phyloP scores from a whole-genome alignment of 2,329 filamentous ascomycete genomes.

The Proliferodiscus dingleyae region DNA sequence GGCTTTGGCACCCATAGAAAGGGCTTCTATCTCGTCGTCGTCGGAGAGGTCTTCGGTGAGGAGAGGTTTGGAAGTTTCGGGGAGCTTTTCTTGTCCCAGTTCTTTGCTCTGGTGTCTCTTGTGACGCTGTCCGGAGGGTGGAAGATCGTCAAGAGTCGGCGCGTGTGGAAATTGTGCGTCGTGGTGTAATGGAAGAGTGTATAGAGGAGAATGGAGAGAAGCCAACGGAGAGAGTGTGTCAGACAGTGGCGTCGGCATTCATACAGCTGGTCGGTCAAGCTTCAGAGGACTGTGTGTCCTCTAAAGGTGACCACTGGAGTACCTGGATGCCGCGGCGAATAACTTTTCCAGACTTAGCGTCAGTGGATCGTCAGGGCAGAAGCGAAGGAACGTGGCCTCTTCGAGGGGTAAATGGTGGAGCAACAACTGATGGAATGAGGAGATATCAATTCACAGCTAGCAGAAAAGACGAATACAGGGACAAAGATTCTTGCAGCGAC shows the following conservation, averaged over 20 bases:
- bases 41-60: constrained; percentile 21
- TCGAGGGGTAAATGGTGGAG: too few relatives aligned
- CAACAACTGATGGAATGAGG: too few relatives aligned
- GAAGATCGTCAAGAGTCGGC: constrained; percentile 30
- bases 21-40: constrained; percentile 20
- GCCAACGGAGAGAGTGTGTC: constrained; percentile 32
- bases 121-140: constrained; percentile 19
- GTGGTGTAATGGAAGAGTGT: constrained; percentile 27
- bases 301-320: too few relatives aligned
- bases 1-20: constrained; percentile 31
- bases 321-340: too few relatives aligned
- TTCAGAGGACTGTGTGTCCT: constrained; percentile 29
- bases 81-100: not conserved
- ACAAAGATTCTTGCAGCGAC: too few relatives aligned
- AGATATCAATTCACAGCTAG: too few relatives aligned
- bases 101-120: constrained; percentile 11
- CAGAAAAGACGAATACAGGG: too few relatives aligned
- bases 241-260: constrained; percentile 38
- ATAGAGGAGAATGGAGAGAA: constrained; percentile 17
- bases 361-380: too few relatives aligned
- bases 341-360: too few relatives aligned
- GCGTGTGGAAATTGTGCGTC: constrained; percentile 26
- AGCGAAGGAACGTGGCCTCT: too few relatives aligned
- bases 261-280: constrained; percentile 27
- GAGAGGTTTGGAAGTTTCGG: constrained; percentile 25